Base-by-base conservation (phyloP, 2,329 filamentous ascomycete genomes). In the Aspergillus latus region DNA sequence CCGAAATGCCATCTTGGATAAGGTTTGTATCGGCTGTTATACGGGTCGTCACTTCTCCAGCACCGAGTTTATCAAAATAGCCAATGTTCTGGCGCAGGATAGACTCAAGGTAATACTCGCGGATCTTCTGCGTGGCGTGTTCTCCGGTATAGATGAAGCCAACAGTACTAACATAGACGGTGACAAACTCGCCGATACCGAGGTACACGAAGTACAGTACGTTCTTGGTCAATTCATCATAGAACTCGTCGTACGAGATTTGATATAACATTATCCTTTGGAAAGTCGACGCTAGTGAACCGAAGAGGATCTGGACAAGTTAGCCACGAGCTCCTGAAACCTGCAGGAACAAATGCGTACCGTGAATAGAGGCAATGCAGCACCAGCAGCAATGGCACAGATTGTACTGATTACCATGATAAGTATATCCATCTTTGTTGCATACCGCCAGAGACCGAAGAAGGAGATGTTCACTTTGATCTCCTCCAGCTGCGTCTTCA, bases 11-110 rank as follows among this genome's bases (percentile, higher is more conserved):
- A 63, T 96, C 92, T 72, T 97, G 93, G 54, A 97, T 88, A 52
- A 96, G 79, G 67, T 96, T 97, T 44, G 91, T 96, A 72, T 97
- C 93, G 9, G 92, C 88, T 0, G 93, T 97, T 65, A 97, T 96
- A 61, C 92, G 87, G 1, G 92, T 96, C 0, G 92, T 96, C 59
- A 97, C 90, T 74, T 97, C 94, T 57, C 93, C 92, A 34, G 92
- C 89, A 50, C 92, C 93, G 11, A 96, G 82, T 68, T 94, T 94
- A 73, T 97, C 94, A 74, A 95, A 96, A 73, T 90, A 96, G 45
- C 85, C 92, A 71, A 96, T 93, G 71, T 96, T 96, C 71, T 96
- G 92, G 59, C 85, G 85, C 78, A 96, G 78, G 68, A 92, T 92
- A 60, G 89, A 90, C 64, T 87, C 83, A 5, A 99, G 83, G 66